Base-by-base conservation (phyloP, 305 asterid species). In the Rubia balearica region DNA sequence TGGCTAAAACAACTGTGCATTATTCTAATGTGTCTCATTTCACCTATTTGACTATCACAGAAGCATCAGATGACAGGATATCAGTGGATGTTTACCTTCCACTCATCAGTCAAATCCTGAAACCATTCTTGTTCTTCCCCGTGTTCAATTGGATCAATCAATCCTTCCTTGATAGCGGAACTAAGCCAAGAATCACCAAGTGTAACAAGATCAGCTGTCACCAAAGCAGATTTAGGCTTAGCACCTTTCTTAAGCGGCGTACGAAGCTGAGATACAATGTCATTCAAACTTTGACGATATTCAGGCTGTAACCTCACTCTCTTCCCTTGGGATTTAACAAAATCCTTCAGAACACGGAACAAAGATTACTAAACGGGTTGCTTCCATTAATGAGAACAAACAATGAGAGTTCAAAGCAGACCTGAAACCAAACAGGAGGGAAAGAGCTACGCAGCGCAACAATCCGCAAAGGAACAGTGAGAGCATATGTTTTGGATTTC, bases 131-230 rank as follows among this genome's bases (percentile, higher is more conserved):
- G 83, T 16, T 83, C 82, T 76, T 91, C 96, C 46, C 83, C 86
- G 63, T 85, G 86, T 67, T 80, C 67, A 68, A 94, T 79, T 48
- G 97, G 95, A 77, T 87, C 96, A 81, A 94, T 83, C 65, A 94
- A 79, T 53, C 86, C 92, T 79, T 91, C 82, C 67, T 77, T 80
- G 61, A 91, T 85, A 76, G 93, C 91, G 78, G 80, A 82, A 81
- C 76, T 78, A 67, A 94, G 84, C 98, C 97, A 94, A 19, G 96
- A 80, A 73, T 91, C 98, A 77, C 97, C 96, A 64, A 91, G 78
- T 60, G 97, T 80, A 71, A 93, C 85, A 69, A 85, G 81, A 86
- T 91, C 98, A 81, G 96, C 96, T 22, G 97, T 95, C 22, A 84
- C 80, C 59, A 69, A 77, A 64, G 87, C 93, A 76, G 96, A 86